Evolutionary conservation across 257 asterid genomes (phyloP).

Genomic region (Solanum acaule): DNA sequence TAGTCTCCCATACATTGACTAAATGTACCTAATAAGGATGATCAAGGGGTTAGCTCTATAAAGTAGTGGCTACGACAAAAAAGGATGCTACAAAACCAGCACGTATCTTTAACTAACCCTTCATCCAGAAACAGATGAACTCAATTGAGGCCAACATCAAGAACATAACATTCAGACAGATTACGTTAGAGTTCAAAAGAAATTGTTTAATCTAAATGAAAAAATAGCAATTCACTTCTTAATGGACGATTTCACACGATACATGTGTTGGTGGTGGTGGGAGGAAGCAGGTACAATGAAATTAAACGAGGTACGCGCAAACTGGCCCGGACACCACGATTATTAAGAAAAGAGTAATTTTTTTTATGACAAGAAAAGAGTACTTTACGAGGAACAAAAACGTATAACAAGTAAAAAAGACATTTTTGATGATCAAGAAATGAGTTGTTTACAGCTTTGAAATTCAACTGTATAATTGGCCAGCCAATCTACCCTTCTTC

Average conservation of each 20-base stretch:
- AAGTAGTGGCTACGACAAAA: neutral
- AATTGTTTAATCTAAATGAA: neutral
- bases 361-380: neutral
- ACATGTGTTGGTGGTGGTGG: neutral
- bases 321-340: neutral
- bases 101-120: neutral
- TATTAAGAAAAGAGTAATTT: neutral
- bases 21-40: neutral
- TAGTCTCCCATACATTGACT: neutral
- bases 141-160: neutral
- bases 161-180: neutral
- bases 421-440: neutral
- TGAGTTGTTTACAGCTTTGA: neutral
- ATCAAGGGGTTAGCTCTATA: neutral
- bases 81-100: neutral
- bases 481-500: neutral
- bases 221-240: neutral
- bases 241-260: neutral
- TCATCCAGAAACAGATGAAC: neutral
- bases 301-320: neutral
- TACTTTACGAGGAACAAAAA: neutral
- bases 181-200: neutral
- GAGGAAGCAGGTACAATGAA: neutral
- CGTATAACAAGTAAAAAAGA: neutral
- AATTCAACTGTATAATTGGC: neutral